Base-by-base conservation (phyloP, 2,329 filamentous ascomycete species). In the Nemania diffusa region DNA sequence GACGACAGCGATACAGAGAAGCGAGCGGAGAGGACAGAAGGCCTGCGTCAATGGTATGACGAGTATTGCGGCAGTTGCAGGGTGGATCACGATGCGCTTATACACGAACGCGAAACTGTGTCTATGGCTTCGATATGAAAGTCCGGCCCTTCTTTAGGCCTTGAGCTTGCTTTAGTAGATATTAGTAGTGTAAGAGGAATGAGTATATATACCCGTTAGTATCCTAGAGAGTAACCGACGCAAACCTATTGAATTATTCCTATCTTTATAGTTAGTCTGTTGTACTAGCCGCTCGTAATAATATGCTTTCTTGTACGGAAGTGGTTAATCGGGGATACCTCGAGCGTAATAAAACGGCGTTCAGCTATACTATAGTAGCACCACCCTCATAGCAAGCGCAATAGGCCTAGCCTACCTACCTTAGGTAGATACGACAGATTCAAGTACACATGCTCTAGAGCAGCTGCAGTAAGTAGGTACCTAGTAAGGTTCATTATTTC, bases 41-140 rank as follows among this genome's bases (percentile, higher is more conserved):
- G 67, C 37, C 76, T 88, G 65, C 77, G 78, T 70, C 73, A 78
- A 56, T 89, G 87, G 86, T 80, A 85, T 65, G 78, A 82, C 2
- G 81, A 81, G 67, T 87, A 89, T 71, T 89, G 87, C 64, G 84
- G 85, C 32, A 88, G 87, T 75, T 89, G 87, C 71, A 80, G 78
- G 69, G 76, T 75, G 11, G 87, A 89, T 72, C 80, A 79, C 66
- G 73, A 75, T 56, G 75, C 56, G 20, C 65, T 78, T 32, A 32
- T 76, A 20, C 56, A 40, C 29, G 69, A 73, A 65, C 72, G 74
- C 58, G 74, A 75, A 62, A 57, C 59, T 22, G 55, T 73, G 62
- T 68, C 67, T 7, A 48, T 74, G 65, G 69, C 62, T 26, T 65
- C 68, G 15, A 57, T 66, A 50, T 69, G 42, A 67, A 34, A 51